A percentile compares a stretch with the other conserved stretches of the same genome.
Conservation (phyloP, 371 early-diverging fungal genomes). For the Enterocytospora artemiae region DNA sequence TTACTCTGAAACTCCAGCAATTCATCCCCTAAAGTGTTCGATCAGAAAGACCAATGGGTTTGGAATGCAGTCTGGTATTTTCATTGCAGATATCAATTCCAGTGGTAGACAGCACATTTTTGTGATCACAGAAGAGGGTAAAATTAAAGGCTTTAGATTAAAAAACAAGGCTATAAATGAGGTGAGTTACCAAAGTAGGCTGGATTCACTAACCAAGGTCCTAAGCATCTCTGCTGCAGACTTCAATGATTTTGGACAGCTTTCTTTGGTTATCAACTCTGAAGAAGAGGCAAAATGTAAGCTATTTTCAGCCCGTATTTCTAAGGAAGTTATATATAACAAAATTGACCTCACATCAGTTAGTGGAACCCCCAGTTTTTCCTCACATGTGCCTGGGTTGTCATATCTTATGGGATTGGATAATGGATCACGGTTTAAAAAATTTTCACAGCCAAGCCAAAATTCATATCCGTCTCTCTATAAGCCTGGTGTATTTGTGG, state of each 20-base stretch:
- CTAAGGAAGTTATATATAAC: background rate
- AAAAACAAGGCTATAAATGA: background rate
- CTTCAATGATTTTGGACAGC: background rate
- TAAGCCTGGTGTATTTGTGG: constrained; percentile 35
- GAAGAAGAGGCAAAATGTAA: background rate
- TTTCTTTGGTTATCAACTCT: background rate
- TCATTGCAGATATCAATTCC: background rate
- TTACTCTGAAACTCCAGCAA: no score
- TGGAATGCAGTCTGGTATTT: background rate
- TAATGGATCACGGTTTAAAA: constrained; percentile 31
- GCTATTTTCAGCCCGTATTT: background rate
- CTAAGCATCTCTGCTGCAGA: background rate
- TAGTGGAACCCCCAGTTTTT: no score
- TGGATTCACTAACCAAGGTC: background rate
- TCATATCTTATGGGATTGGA: constrained; percentile 40
- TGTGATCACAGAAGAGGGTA: background rate
- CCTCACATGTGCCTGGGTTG: constrained; percentile 25
- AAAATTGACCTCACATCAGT: background rate
- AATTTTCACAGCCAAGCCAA: constrained; percentile 29
- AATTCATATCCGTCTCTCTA: constrained; percentile 39
- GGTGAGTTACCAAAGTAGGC: background rate
- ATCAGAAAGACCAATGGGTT: no score
- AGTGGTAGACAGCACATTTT: background rate
- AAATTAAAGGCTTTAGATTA: background rate
- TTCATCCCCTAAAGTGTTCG: no score